Evolutionary conservation across 257 asterid species (phyloP).

Genomic region (Fraxinus pennsylvanica): DNA sequence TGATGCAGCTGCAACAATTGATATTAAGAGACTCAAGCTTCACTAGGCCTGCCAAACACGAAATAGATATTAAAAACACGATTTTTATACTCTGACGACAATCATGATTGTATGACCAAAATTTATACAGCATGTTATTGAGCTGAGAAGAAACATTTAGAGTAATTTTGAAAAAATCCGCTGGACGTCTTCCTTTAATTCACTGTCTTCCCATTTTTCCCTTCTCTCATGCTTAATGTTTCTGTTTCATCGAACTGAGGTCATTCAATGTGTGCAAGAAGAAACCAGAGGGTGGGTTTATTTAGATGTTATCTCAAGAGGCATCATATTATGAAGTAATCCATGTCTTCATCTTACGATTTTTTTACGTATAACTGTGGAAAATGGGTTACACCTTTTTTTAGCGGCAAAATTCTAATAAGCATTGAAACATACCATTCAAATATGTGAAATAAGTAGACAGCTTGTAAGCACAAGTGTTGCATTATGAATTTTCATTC

Average conservation of each 20-base stretch:
- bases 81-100: background rate
- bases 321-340: background rate
- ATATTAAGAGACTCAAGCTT: slow-evolving; percentile 86
- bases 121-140: background rate
- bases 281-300: background rate
- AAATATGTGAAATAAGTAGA: background rate
- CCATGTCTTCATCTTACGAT: background rate
- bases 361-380: background rate
- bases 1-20: slow-evolving; percentile 91
- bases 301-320: background rate
- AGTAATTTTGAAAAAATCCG: background rate
- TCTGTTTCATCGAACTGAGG: background rate
- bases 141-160: background rate
- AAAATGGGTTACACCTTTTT: background rate
- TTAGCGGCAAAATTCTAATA: background rate
- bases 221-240: background rate
- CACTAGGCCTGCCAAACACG: slow-evolving; percentile 58
- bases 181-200: background rate
- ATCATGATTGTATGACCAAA: background rate
- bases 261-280: background rate
- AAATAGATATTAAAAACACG: slow-evolving; percentile 16
- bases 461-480: background rate
- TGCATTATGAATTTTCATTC: background rate
- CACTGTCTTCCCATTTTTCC: background rate
- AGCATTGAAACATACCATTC: background rate